These are phyloP conservation scores for Aspergillus floridensis DNA, from an alignment of 2,329 filamentous ascomycete genomes.

Conservation along the genomic window DNA sequence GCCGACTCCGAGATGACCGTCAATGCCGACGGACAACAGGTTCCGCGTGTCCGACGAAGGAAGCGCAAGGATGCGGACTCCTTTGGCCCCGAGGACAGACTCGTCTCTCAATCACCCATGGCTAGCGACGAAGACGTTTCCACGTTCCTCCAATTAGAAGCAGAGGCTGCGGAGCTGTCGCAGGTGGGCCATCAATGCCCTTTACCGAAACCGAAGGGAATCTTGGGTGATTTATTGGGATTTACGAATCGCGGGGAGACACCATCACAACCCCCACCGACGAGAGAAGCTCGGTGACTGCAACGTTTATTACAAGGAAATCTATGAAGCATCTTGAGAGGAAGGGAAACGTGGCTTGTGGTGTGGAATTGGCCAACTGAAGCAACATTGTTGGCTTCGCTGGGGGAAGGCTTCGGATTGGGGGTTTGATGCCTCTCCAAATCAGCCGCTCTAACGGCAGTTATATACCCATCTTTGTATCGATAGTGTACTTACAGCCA, in stretches of 20 bases:
- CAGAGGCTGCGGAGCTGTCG: slow-evolving; percentile 39
- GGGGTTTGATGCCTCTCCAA: not conserved
- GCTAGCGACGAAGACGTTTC: slow-evolving; percentile 43
- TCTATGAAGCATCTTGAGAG: not conserved
- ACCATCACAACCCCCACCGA: slow-evolving; percentile 5
- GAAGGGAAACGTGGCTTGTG: not conserved
- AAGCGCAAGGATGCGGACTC: slow-evolving; percentile 34
- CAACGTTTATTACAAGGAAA: not conserved
- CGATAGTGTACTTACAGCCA: slow-evolving; percentile 13
- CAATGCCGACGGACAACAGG: slow-evolving; percentile 44
- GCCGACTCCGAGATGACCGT: slow-evolving; percentile 62
- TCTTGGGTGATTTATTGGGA: slow-evolving; percentile 72
- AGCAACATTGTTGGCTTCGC: slow-evolving; percentile 1
- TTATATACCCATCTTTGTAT: slow-evolving; percentile 27
- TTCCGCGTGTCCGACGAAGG: slow-evolving; percentile 36
- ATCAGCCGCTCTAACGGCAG: slow-evolving; percentile 4
- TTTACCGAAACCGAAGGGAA: slow-evolving; percentile 81
- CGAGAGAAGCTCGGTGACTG: slow-evolving; percentile 11
- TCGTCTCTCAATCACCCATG: slow-evolving; percentile 17
- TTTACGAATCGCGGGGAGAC: slow-evolving; percentile 50
- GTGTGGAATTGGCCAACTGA: not conserved
- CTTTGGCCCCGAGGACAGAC: slow-evolving; percentile 14
- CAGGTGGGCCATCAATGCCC: slow-evolving; percentile 73
- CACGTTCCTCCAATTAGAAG: slow-evolving; percentile 43
- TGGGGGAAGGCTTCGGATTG: not conserved